Evolutionary conservation across 169 alveolate genomes (phyloP).

Genomic region (Plasmodium adleri): DNA sequence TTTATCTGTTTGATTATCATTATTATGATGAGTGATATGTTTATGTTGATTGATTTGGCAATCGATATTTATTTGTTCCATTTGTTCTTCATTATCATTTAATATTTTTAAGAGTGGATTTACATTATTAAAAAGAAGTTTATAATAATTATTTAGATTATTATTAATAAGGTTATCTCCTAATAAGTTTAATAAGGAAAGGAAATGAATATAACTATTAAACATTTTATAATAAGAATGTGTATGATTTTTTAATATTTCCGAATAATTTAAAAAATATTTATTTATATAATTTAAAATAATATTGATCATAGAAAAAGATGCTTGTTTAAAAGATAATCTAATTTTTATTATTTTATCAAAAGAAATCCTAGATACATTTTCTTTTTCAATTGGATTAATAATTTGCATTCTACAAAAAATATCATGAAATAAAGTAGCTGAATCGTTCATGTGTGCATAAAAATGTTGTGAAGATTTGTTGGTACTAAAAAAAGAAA

Average conservation of each 20-base stretch:
- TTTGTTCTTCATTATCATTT: no score
- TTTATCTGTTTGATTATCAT: neutral
- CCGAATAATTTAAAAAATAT: neutral
- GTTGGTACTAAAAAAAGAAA: no score
- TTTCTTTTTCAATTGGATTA: neutral
- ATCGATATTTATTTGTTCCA: no score
- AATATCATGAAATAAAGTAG: conserved; percentile 8
- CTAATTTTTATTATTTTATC: conserved; percentile 20
- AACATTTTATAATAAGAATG: neutral
- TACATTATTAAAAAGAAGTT: neutral
- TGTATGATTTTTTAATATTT: neutral
- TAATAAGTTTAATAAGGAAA: conserved; percentile 32
- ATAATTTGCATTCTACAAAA: conserved; percentile 3
- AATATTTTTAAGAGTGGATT: neutral
- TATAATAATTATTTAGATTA: conserved; percentile 5
- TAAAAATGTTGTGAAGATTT: no score
- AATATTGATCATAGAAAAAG: conserved; percentile 1
- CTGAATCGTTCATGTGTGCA: neutral
- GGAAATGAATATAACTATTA: neutral
- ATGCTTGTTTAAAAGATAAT: conserved; percentile 16
- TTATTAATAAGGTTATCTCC: conserved; percentile 15
- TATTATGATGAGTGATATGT: neutral
- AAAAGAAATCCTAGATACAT: neutral
- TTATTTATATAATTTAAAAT: conserved; percentile 25
- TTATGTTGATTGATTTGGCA: neutral